A percentile compares a stretch with the other conserved stretches of the same genome.
phyloP scores from a whole-genome alignment of 2,329 filamentous ascomycete species.

The Endocalyx cinctus region DNA sequence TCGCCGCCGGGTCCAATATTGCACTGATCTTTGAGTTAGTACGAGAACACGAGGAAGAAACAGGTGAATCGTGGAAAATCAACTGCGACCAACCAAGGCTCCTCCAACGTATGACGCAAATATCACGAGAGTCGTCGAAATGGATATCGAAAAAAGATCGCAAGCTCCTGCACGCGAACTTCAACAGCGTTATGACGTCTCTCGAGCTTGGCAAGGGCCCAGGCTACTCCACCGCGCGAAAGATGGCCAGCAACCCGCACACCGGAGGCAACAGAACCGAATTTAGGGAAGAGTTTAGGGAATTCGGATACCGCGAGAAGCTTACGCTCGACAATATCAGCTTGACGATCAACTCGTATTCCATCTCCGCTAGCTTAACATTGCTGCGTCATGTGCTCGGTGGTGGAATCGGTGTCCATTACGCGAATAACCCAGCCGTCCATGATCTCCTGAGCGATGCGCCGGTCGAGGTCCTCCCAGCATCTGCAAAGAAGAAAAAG shows the following conservation, averaged over 20 bases:
- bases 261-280: slow-evolving; percentile 36
- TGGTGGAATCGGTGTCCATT: slow-evolving; percentile 38
- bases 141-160: slow-evolving; percentile 46
- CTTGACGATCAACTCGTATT: slow-evolving; percentile 48
- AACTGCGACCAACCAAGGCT: slow-evolving; percentile 47
- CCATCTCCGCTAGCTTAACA: slow-evolving; percentile 42
- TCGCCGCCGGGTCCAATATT: slow-evolving; percentile 74
- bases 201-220: slow-evolving; percentile 51
- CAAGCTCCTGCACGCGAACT: slow-evolving; percentile 41
- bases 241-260: slow-evolving; percentile 36
- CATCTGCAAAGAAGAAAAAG: slow-evolving; percentile 10
- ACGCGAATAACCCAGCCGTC: slow-evolving; percentile 34
- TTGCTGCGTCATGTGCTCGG: slow-evolving; percentile 45
- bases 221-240: slow-evolving; percentile 46
- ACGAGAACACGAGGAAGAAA: slow-evolving; percentile 44
- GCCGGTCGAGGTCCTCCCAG: slow-evolving; percentile 24
- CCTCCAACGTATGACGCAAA: slow-evolving; percentile 41
- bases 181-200: slow-evolving; percentile 50
- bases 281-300: slow-evolving; percentile 36
- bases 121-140: slow-evolving; percentile 44
- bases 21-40: slow-evolving; percentile 76
- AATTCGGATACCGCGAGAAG: slow-evolving; percentile 50
- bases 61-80: slow-evolving; percentile 43
- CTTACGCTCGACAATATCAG: slow-evolving; percentile 42
- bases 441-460: slow-evolving; percentile 30